Conservation (phyloP, 1,284 basidiomycete species). For the Boletellus deceptivus region DNA sequence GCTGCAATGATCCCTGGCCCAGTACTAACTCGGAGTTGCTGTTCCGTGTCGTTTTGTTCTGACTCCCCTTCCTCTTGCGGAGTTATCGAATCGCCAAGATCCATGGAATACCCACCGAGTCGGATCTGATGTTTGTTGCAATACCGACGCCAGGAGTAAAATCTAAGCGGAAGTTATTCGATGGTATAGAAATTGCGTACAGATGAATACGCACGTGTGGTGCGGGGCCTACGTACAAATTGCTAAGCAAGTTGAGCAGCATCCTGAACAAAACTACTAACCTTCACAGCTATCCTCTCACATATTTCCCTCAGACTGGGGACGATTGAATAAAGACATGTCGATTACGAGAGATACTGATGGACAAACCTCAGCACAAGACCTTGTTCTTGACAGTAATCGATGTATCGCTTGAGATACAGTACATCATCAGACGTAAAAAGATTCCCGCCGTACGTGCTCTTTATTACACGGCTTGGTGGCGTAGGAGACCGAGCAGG, state of each 20-base stretch:
- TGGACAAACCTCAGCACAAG: slow-evolving; percentile 62
- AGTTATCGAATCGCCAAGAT: slow-evolving; percentile 45
- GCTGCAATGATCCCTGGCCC: slow-evolving; percentile 46
- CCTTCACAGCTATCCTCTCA: slow-evolving; percentile 78
- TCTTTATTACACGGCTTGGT: slow-evolving; percentile 76
- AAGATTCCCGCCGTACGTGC: slow-evolving; percentile 79
- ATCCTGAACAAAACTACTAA: slow-evolving; percentile 24
- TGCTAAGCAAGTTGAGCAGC: slow-evolving; percentile 1
- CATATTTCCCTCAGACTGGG: slow-evolving; percentile 77
- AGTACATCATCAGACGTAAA: slow-evolving; percentile 77
- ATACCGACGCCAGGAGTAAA: slow-evolving; percentile 83
- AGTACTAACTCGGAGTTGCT: slow-evolving; percentile 32
- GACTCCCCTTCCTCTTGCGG: slow-evolving; percentile 43
- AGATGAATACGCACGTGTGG: slow-evolving; percentile 58
- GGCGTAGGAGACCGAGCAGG: slow-evolving; percentile 77
- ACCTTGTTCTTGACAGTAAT: slow-evolving; percentile 81
- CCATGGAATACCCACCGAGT: slow-evolving; percentile 77
- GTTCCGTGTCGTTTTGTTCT: slow-evolving; percentile 39
- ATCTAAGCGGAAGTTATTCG: slow-evolving; percentile 42
- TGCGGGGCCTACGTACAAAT: slow-evolving; percentile 64
- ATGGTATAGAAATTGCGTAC: not conserved
- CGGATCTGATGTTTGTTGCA: slow-evolving; percentile 86
- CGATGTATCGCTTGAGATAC: slow-evolving; percentile 80
- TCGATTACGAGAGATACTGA: not conserved
- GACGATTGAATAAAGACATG: not conserved